Evolutionary conservation across 2,329 filamentous ascomycete genomes (phyloP).

Genomic region (Sclerotinia subarctica): DNA sequence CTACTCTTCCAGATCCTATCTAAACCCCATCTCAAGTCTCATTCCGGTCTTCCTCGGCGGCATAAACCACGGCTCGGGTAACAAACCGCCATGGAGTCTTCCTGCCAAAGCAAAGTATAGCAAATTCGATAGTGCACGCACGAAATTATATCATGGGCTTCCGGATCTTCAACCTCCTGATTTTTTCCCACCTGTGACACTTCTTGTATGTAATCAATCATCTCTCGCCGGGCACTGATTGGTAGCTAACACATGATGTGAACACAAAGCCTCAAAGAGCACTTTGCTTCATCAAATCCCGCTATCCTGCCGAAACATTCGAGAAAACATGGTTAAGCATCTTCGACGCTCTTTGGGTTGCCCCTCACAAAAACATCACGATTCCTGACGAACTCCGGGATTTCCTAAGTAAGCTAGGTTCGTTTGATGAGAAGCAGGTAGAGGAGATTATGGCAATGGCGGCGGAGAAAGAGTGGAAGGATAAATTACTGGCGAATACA

Average conservation of each 20-base stretch:
- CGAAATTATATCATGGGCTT: conserved; percentile 50
- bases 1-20: not conserved
- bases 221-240: not conserved
- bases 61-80: conserved; percentile 58
- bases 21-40: conserved; percentile 46
- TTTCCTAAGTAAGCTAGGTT: conserved; percentile 38
- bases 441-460: conserved; percentile 53
- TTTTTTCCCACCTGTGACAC: conserved; percentile 54
- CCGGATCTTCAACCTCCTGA: conserved; percentile 43
- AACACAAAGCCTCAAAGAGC: conserved; percentile 59
- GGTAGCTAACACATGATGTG: conserved; percentile 2
- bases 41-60: conserved; percentile 70
- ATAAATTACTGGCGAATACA: conserved; percentile 56
- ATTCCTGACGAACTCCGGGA: conserved; percentile 52
- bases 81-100: conserved; percentile 71
- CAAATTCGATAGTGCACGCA: conserved; percentile 47
- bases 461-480: conserved; percentile 49
- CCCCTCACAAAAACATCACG: conserved; percentile 56
- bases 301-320: conserved; percentile 49
- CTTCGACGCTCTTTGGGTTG: conserved; percentile 61
- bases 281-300: conserved; percentile 63
- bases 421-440: conserved; percentile 52
- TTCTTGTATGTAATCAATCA: conserved; percentile 42
- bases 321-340: conserved; percentile 53
- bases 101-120: conserved; percentile 64